phyloP scores from a whole-genome alignment of 2,329 filamentous ascomycete species.

The Kalmusia sp. region DNA sequence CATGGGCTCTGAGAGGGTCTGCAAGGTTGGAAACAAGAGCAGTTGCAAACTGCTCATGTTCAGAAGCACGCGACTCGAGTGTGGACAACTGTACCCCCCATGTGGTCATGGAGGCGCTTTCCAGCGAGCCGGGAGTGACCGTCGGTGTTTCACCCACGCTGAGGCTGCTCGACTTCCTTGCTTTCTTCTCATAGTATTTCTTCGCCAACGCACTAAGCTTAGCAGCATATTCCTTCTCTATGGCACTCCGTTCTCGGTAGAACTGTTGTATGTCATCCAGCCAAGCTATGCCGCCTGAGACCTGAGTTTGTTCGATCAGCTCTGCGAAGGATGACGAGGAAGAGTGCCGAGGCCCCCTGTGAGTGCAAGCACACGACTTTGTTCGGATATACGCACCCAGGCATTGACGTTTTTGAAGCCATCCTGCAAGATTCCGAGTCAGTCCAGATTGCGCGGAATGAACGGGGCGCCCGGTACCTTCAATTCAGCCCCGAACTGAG shows the following conservation, averaged over 20 bases:
- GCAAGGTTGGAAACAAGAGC: constrained; percentile 82
- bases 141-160: constrained; percentile 93
- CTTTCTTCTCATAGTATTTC: constrained; percentile 98
- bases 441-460: constrained; percentile 28
- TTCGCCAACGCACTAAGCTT: constrained; percentile 88
- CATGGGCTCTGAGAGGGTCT: constrained; percentile 81
- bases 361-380: background rate
- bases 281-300: constrained; percentile 87
- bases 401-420: constrained; percentile 93
- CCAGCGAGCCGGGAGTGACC: constrained; percentile 93
- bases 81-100: constrained; percentile 95
- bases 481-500: constrained; percentile 90
- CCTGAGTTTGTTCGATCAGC: constrained; percentile 53
- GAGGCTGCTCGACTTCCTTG: constrained; percentile 82
- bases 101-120: constrained; percentile 95
- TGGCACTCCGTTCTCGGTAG: constrained; percentile 90
- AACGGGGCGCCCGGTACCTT: constrained; percentile 68
- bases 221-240: constrained; percentile 95
- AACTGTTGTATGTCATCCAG: constrained; percentile 97
- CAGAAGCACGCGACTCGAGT: constrained; percentile 83
- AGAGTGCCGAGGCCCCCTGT: constrained; percentile 14
- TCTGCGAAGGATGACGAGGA: constrained; percentile 11
- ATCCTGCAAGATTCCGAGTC: constrained; percentile 67
- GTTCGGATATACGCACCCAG: constrained; percentile 67
- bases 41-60: constrained; percentile 85